phyloP scores from a whole-genome alignment of 1,139 yeast species.

The Candida tetrigidarum region DNA sequence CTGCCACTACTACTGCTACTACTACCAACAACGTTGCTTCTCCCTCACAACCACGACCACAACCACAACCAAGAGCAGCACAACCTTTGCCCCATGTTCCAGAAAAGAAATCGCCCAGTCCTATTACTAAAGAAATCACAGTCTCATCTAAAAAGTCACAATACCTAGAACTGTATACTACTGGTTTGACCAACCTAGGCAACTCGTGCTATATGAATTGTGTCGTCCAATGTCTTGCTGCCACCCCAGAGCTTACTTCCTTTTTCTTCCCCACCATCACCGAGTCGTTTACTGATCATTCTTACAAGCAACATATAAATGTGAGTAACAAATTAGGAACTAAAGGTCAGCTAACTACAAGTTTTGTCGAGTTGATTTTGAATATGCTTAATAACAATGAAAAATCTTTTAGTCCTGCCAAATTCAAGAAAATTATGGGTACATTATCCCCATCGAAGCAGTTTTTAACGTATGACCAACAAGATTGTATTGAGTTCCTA shows the following conservation, averaged over 20 bases:
- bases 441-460: conserved; percentile 62
- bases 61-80: too few relatives aligned
- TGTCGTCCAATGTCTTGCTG: conserved; percentile 77
- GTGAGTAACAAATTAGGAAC: conserved; percentile 79
- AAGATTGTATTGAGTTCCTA: conserved; percentile 91
- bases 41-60: too few relatives aligned
- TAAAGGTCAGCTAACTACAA: conserved; percentile 77
- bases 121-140: conserved; percentile 17
- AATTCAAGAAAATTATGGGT: conserved; percentile 68
- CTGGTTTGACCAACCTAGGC: conserved; percentile 81
- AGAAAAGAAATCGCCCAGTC: conserved; percentile 14
- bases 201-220: conserved; percentile 96
- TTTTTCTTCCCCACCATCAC: conserved; percentile 42
- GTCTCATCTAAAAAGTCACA: conserved; percentile 13
- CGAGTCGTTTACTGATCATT: conserved; percentile 27
- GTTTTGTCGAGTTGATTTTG: conserved; percentile 68
- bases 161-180: conserved; percentile 39
- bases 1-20: conserved; percentile 1
- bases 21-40: too few relatives aligned
- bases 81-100: conserved; percentile 3
- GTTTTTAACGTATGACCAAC: conserved; percentile 82
- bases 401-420: conserved; percentile 55
- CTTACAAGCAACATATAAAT: conserved; percentile 75
- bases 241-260: conserved; percentile 44
- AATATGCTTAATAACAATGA: conserved; percentile 59